phyloP scores from a whole-genome alignment of 257 asterid genomes.

The Solanum pinnatisectum region DNA sequence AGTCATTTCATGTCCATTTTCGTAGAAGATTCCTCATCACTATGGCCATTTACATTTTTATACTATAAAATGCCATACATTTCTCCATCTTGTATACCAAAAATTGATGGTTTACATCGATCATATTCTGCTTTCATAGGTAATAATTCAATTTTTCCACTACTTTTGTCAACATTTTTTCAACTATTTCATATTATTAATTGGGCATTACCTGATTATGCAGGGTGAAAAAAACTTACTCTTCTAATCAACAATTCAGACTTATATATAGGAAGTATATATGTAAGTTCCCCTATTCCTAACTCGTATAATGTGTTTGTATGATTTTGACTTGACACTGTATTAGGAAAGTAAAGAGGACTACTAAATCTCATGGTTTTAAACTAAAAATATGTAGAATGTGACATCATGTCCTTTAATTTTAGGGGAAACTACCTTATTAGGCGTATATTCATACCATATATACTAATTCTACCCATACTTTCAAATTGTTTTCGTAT shows the following conservation, averaged over 20 bases:
- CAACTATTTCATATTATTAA: background rate
- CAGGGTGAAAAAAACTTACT: background rate
- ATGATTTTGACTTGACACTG: background rate
- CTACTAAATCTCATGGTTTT: background rate
- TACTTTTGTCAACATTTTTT: background rate
- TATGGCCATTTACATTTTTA: background rate
- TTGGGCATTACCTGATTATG: background rate
- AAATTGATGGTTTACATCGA: background rate
- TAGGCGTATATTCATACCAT: too few species aligned
- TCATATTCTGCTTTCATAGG: background rate
- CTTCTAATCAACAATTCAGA: background rate
- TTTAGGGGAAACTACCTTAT: background rate
- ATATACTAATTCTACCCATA: background rate
- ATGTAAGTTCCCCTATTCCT: background rate
- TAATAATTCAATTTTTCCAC: background rate
- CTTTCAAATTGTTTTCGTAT: background rate
- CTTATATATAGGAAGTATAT: background rate
- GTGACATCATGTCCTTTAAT: background rate
- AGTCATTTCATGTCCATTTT: background rate
- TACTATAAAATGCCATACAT: background rate
- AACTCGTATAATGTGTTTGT: background rate
- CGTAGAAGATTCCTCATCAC: background rate
- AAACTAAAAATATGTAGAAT: too few species aligned
- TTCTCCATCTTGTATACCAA: background rate
- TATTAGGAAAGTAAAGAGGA: too few species aligned